Base-by-base conservation (phyloP, 2,329 filamentous ascomycete genomes). In the Diatrype stigma region DNA sequence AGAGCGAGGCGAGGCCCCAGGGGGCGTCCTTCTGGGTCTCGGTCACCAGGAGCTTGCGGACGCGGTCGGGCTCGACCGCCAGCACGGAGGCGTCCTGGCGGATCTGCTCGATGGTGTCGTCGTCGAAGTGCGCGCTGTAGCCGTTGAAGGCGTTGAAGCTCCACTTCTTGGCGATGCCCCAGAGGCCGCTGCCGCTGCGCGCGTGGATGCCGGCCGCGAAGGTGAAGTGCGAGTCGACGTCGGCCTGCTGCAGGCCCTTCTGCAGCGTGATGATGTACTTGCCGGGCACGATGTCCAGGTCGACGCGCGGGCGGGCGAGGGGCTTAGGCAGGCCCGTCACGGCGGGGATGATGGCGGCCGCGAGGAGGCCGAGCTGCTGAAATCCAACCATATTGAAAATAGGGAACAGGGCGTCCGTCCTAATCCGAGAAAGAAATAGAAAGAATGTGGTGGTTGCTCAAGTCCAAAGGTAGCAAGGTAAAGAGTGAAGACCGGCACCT, bases 21-120 rank as follows among this genome's bases (percentile, higher is more conserved):
- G 64, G 54, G 34, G 59, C 59, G 8, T 49, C 51, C 6, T 49
- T 4, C 52, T 65, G 60, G 14, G 51, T 50, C 35, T 56, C 60
- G 14, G 49, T 60, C 12, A 28, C 48, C 22, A 47, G 14, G n/a
- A 49, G 42, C 30, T 30, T 40, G 14, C 68, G 6, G 47, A 58
- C 10, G 69, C 63, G 56, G 67, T 65, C 47, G 63, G 66, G 22
- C 60, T 65, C 51, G 63, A 68, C 48, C 69, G 70, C 22, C 51
- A n/a, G 32, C 14, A 49, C 48, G 32, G 14, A n/a, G 16, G 46
- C 12, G 32, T 52, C 32, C 1, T 37, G 40, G 17, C 44, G 46
- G 35, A 52, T 52, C 40, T 47, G 45, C 42, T 48, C 46, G 23
- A 49, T 42, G 46, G 50, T 52, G 19, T 10, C 22, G 10, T 49